phyloP scores from a whole-genome alignment of 768 basidiomycete species.

The Exsudoporus frostii region DNA sequence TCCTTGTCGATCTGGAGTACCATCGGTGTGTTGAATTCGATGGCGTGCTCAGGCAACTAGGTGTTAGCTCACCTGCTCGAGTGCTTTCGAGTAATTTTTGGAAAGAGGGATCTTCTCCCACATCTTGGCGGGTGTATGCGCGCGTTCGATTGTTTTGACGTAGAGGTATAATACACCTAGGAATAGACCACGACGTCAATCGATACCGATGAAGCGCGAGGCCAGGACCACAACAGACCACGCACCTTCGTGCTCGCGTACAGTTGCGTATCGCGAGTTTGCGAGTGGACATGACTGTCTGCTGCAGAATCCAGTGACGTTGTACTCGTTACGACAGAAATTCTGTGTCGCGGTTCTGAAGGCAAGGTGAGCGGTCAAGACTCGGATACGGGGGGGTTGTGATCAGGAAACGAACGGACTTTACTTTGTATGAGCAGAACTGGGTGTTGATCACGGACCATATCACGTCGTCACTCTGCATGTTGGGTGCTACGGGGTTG shows the following conservation, averaged over 20 bases:
- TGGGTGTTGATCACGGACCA: constrained; percentile 94
- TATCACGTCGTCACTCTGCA: constrained; percentile 98
- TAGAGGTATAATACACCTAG: constrained; percentile 87
- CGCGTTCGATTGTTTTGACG: constrained; percentile 96
- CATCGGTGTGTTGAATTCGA: not conserved
- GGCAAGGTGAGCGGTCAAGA: not conserved
- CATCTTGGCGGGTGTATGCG: constrained; percentile 94
- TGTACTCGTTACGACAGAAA: constrained; percentile 98
- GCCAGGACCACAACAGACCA: not conserved
- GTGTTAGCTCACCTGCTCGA: constrained; percentile 72
- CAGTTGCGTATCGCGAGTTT: constrained; percentile 97
- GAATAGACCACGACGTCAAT: not conserved
- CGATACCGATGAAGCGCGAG: not conserved
- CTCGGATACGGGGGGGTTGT: constrained; percentile 2
- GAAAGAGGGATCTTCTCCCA: constrained; percentile 95
- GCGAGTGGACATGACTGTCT: constrained; percentile 97
- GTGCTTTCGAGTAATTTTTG: constrained; percentile 90
- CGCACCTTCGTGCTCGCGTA: constrained; percentile 89
- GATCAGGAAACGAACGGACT: constrained; percentile 51
- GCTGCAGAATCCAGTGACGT: constrained; percentile 93
- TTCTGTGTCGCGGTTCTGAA: constrained; percentile 89
- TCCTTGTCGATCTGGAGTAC: constrained; percentile 81
- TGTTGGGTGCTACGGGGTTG: constrained; percentile 27
- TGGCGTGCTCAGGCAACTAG: not conserved
- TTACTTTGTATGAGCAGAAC: constrained; percentile 99